These are phyloP conservation scores for Tetrapisispora taiwanensis DNA, from an alignment of 805 yeast species.

Conservation along the genomic window DNA sequence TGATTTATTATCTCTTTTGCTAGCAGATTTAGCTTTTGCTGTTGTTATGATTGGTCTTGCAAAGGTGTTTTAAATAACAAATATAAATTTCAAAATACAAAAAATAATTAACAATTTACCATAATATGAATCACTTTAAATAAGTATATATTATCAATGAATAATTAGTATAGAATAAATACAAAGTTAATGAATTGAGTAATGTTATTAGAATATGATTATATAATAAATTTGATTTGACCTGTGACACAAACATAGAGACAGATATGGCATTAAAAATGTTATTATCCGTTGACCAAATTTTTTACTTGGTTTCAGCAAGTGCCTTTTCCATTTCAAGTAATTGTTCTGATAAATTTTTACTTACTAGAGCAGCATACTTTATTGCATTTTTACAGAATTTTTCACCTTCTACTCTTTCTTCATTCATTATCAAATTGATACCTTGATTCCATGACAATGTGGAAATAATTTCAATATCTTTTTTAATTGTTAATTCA, in stretches of 20 bases:
- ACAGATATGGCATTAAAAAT: no score
- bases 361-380: constrained; percentile 22
- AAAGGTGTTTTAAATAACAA: neutral
- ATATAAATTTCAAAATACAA: no score
- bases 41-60: constrained; percentile 22
- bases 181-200: no score
- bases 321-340: constrained; percentile 25
- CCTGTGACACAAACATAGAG: no score
- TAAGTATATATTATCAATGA: neutral
- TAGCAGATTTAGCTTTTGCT: constrained; percentile 27
- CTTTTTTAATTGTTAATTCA: constrained; percentile 12
- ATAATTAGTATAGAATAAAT: no score
- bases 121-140: neutral
- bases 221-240: no score
- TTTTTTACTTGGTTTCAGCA: constrained; percentile 6
- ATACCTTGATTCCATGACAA: constrained; percentile 34
- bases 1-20: constrained; percentile 27
- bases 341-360: constrained; percentile 18
- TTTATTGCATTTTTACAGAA: constrained; percentile 27
- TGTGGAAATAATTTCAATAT: constrained; percentile 31
- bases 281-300: no score
- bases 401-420: constrained; percentile 12
- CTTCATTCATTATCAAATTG: constrained; percentile 15
- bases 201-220: no score
- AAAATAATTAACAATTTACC: neutral